phyloP scores from a whole-genome alignment of 805 yeast species.

The Ascoidea rubescens region DNA sequence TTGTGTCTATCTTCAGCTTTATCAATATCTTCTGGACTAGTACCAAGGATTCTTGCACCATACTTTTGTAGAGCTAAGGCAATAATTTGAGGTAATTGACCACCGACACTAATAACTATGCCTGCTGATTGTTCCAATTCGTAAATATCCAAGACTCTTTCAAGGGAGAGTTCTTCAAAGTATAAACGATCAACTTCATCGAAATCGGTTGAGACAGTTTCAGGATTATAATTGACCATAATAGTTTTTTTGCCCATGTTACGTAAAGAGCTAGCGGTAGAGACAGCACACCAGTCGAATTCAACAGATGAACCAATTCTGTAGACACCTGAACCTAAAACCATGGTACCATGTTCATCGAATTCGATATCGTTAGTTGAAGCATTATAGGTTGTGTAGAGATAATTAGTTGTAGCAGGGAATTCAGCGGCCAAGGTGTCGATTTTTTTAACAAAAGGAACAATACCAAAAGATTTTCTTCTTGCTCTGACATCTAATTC shows the following conservation, averaged over 20 bases:
- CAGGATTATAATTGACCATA: conserved; percentile 97
- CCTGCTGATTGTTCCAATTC: conserved; percentile 85
- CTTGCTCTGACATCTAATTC: conserved; percentile 75
- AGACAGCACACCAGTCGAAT: conserved; percentile 99
- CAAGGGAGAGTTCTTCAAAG: conserved; percentile 89
- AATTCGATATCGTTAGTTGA: conserved; percentile 71
- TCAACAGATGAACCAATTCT: conserved; percentile 97
- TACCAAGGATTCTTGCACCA: conserved; percentile 85
- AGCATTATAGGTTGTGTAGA: conserved; percentile 94
- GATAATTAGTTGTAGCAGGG: conserved; percentile 93
- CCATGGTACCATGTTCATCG: conserved; percentile 85
- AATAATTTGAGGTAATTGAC: conserved; percentile 95
- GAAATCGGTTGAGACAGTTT: conserved; percentile 94
- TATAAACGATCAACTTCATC: conserved; percentile 96
- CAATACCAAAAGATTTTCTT: conserved; percentile 67
- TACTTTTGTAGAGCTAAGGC: conserved; percentile 69
- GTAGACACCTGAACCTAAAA: conserved; percentile 97
- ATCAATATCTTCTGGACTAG: conserved; percentile 89
- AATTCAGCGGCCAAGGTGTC: conserved; percentile 98
- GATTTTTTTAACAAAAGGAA: conserved; percentile 91
- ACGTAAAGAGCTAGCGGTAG: conserved; percentile 89
- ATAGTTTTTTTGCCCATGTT: conserved; percentile 78
- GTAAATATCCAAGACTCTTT: conserved; percentile 94
- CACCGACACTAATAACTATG: conserved; percentile 93
- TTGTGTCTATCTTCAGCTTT: conserved; percentile 98